phyloP scores from a whole-genome alignment of 305 asterid species.

The Solanum chacoense region DNA sequence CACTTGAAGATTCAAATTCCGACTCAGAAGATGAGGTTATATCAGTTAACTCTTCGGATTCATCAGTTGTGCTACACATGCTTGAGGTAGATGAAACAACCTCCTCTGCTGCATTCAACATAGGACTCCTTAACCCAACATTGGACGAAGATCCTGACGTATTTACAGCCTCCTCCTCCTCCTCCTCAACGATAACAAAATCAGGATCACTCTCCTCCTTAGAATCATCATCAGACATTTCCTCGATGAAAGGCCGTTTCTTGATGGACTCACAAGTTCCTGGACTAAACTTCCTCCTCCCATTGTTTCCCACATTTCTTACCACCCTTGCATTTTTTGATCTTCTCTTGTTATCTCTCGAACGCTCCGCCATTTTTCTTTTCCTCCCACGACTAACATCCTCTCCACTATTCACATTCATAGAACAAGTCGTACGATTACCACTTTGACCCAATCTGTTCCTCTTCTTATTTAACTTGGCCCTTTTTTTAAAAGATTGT shows the following conservation, averaged over 20 bases:
- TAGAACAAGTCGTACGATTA: not conserved
- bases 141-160: conserved; percentile 8
- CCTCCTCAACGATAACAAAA: not conserved
- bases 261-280: not conserved
- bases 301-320: not conserved
- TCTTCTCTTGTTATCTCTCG: not conserved
- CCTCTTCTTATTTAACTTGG: not conserved
- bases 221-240: not conserved
- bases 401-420: not conserved
- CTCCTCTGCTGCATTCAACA: conserved; percentile 2
- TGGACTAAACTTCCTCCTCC: not conserved
- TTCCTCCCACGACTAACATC: not conserved
- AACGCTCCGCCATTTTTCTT: not conserved
- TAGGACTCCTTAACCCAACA: not conserved
- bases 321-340: not conserved
- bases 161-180: not conserved
- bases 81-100: conserved; percentile 9
- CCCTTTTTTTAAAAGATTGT: not conserved
- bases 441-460: not conserved
- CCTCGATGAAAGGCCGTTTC: not conserved
- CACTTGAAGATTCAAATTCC: conserved; percentile 10
- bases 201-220: not conserved
- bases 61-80: not conserved
- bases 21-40: conserved; percentile 1
- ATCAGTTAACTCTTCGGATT: conserved; percentile 1